A percentile compares a stretch with the other conserved stretches of the same genome.
Conservation (phyloP, 2,329 filamentous ascomycete genomes). For the Aspergillus nomiae region DNA sequence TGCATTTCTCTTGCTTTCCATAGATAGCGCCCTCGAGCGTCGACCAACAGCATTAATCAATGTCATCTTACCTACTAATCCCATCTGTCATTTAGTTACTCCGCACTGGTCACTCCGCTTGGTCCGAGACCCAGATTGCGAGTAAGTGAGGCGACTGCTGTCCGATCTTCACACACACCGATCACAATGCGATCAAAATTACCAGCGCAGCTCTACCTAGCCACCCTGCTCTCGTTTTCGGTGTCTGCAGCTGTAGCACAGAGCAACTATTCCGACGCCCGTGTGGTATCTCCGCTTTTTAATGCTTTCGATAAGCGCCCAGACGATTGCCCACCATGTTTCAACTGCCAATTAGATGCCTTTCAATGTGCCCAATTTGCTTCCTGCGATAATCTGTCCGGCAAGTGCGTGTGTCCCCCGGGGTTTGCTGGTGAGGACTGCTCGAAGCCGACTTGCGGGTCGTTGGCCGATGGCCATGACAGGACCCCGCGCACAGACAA, state of each 20-base stretch:
- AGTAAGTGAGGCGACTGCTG: background rate
- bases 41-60: background rate
- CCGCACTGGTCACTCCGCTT: conserved; percentile 5
- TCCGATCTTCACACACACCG: conserved; percentile 1
- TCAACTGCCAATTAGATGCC: conserved; percentile 95
- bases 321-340: conserved; percentile 60
- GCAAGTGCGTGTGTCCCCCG: conserved; percentile 87
- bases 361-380: conserved; percentile 91
- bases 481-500: conserved; percentile 72
- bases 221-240: conserved; percentile 28
- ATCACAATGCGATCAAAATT: conserved; percentile 32
- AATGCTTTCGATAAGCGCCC: conserved; percentile 73
- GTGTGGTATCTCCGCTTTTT: conserved; percentile 67
- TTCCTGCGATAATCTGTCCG: conserved; percentile 83
- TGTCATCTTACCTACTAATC: background rate
- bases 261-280: conserved; percentile 60
- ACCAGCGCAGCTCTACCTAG: conserved; percentile 25
- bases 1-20: background rate
- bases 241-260: conserved; percentile 24
- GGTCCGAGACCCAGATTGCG: conserved; percentile 3
- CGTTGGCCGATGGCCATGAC: conserved; percentile 77
- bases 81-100: conserved; percentile 1
- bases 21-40: conserved; percentile 7
- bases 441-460: conserved; percentile 87
- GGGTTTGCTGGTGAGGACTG: conserved; percentile 96